Evolutionary conservation across 75 land plant genomes (phyloP).

Genomic region (Sequoia sempervirens): DNA sequence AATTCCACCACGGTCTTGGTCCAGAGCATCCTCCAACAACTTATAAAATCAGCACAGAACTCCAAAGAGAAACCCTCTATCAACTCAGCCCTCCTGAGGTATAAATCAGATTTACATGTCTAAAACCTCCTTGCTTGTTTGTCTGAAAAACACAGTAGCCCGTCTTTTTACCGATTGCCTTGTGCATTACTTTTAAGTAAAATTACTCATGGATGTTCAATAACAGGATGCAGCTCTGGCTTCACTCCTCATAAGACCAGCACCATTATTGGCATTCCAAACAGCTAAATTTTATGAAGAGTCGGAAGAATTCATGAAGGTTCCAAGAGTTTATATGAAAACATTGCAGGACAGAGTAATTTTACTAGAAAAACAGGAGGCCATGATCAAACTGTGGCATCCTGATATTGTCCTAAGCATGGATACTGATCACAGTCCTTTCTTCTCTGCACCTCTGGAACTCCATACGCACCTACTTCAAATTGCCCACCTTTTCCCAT

Average conservation of each 20-base stretch:
- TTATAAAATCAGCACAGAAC: background rate
- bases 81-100: slow-evolving; percentile 10
- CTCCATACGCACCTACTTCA: background rate
- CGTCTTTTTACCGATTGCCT: no score
- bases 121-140: background rate
- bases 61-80: background rate
- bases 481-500: background rate
- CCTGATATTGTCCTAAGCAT: slow-evolving; percentile 14
- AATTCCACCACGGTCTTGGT: slow-evolving; percentile 1
- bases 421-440: slow-evolving; percentile 25
- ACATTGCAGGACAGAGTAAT: slow-evolving; percentile 18
- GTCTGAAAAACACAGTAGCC: no score
- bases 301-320: slow-evolving; percentile 5
- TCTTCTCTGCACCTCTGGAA: slow-evolving; percentile 21
- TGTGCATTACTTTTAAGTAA: no score
- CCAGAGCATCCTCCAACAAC: slow-evolving; percentile 2
- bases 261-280: slow-evolving; percentile 15
- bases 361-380: slow-evolving; percentile 9
- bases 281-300: slow-evolving; percentile 6
- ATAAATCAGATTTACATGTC: background rate
- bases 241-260: slow-evolving; percentile 20
- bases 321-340: slow-evolving; percentile 31
- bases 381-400: slow-evolving; percentile 3
- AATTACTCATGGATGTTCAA: background rate
- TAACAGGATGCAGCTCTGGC: slow-evolving; percentile 26